Evolutionary conservation across 345 rosid genomes (phyloP).

Genomic region (Pelargonium nanum): DNA sequence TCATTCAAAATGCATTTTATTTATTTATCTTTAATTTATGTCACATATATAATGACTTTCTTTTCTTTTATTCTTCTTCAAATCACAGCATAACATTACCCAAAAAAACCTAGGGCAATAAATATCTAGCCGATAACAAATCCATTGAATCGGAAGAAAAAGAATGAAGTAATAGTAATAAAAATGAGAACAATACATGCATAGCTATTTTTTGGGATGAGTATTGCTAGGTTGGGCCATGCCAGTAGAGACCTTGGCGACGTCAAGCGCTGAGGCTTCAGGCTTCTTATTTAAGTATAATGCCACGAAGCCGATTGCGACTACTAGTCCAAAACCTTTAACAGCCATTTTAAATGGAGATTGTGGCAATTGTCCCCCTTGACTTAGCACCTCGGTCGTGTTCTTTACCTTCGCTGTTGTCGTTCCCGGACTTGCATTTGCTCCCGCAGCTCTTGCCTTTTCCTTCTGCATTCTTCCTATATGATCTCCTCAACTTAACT

Average conservation of each 20-base stretch:
- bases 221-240: conserved; percentile 28
- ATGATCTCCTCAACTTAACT: too few species aligned
- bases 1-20: too few species aligned
- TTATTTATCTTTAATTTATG: too few species aligned
- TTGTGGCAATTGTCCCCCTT: conserved; percentile 12
- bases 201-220: too few species aligned
- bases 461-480: background rate
- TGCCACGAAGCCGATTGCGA: conserved; percentile 34
- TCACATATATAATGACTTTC: too few species aligned
- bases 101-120: too few species aligned
- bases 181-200: too few species aligned
- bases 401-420: conserved; percentile 25
- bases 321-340: conserved; percentile 26
- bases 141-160: too few species aligned
- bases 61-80: too few species aligned
- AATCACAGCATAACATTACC: too few species aligned
- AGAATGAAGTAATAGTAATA: too few species aligned
- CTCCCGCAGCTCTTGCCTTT: background rate
- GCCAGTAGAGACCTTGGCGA: conserved; percentile 42
- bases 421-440: conserved; percentile 20
- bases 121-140: too few species aligned
- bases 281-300: conserved; percentile 38
- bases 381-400: conserved; percentile 25
- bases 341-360: conserved; percentile 40
- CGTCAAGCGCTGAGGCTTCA: conserved; percentile 44